Evolutionary conservation across 164 flowering plant species (phyloP), one percentile per base, ranked within the genome.

Genomic region (Sedum album): DNA sequence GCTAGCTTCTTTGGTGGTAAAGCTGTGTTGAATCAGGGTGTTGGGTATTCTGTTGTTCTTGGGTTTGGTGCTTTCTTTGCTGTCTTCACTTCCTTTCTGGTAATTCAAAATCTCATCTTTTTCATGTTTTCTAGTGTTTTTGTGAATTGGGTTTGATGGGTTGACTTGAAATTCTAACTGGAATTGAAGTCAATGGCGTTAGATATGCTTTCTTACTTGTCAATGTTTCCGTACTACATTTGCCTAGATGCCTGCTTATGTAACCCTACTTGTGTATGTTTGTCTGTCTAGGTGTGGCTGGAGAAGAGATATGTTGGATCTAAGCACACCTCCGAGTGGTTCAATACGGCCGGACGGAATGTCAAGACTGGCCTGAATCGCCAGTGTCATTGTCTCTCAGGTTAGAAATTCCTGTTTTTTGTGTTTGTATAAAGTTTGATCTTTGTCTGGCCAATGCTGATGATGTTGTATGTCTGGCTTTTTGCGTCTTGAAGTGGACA

Each of bases 1-100:
- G 80, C 83, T 74, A 93, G 98, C 69, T 93, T 86, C 82, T 93
- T 93, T 69, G 75, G 73, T 33, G 97, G 96, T 39, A 82, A 85
- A 69, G 46, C 88, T 1, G 90, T 89, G 39, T 89, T 93, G 17
- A 83, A 82, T 74, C 96, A 93, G 72, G 96, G 87, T 6, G 88
- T 91, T 74, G 98, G 98, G 6, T 93, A 92, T 64, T 77, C 96
- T 70, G 90, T 92, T 30, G 81, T 92, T 68, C 83, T 92, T 55
- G 98, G 96, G 1, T 92, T 92, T 75, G 98, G 98, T 8, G 98
- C 93, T 31, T 92, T 92, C 75, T 92, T 92, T 75, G 98, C 96
- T 5, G 68, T 88, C 74, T 90, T 92, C 80, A 92, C 98, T 14
- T 90, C 96, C 65, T 86, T 90, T 73, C 79, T 92, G 86, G 98